Conservation (phyloP, 2,329 filamentous ascomycete species). For the Fusarium gaditjirri region DNA sequence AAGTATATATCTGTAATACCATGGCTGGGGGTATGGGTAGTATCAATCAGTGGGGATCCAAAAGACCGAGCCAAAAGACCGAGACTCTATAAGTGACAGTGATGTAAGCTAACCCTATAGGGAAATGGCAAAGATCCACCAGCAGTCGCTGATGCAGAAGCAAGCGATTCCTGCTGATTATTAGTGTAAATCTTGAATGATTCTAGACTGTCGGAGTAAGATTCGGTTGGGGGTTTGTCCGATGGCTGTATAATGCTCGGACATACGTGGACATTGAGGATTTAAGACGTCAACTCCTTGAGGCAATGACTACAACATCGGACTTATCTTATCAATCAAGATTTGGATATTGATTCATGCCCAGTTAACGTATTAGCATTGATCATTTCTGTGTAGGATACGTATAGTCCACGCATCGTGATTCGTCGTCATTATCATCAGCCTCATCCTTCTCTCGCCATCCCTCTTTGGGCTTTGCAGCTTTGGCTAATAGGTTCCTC, state of each 20-base stretch:
- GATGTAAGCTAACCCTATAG: slow-evolving; percentile 5
- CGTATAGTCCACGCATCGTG: neutral
- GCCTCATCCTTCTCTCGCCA: slow-evolving; percentile 14
- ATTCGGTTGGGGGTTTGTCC: slow-evolving; percentile 21
- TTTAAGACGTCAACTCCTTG: neutral
- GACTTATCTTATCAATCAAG: neutral
- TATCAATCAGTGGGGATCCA: slow-evolving; percentile 6
- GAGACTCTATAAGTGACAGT: slow-evolving; percentile 13
- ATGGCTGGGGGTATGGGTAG: neutral
- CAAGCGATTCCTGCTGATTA: neutral
- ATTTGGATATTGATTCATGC: neutral
- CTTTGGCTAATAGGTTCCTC: slow-evolving; percentile 51
- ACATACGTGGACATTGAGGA: neutral
- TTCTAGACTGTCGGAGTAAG: neutral
- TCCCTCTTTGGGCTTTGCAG: slow-evolving; percentile 42
- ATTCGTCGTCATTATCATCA: slow-evolving; percentile 13
- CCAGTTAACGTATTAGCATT: neutral
- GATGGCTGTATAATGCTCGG: neutral
- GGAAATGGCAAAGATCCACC: neutral
- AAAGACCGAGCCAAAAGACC: slow-evolving; percentile 33
- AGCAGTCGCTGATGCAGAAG: neutral
- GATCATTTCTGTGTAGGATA: neutral
- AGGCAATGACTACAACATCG: neutral
- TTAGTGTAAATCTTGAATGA: neutral
- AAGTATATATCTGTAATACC: neutral